Percentiles rank a stretch among this genome's conserved stretches.
Evolutionary conservation across 768 basidiomycete genomes (phyloP).

Genomic region (Mycena leptocephala): DNA sequence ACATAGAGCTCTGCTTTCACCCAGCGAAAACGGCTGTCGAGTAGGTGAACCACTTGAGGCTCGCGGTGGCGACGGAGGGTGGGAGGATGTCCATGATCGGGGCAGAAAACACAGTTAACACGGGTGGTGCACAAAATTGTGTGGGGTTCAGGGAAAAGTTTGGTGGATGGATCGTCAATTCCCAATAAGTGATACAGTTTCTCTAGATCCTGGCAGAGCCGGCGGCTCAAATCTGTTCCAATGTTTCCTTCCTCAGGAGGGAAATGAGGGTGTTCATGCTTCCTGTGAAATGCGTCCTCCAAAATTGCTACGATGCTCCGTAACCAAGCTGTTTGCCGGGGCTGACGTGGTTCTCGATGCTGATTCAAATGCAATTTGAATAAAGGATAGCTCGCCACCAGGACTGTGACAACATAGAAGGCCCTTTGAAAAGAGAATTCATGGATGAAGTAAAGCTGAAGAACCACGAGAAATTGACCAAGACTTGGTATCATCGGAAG

Average conservation of each 20-base stretch:
- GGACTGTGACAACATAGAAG: conserved; percentile 20
- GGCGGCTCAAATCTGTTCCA: not conserved
- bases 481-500: conserved; percentile 7
- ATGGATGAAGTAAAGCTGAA: conserved; percentile 5
- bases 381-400: conserved; percentile 22
- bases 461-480: conserved; percentile 15
- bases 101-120: not conserved
- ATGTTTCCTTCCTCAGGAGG: not conserved
- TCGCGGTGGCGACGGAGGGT: not conserved
- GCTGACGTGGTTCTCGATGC: conserved; percentile 8
- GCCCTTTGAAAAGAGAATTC: conserved; percentile 17
- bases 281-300: not conserved
- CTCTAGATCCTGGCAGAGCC: not conserved
- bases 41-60: not conserved
- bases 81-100: not conserved
- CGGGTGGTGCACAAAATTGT: conserved; percentile 1
- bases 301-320: not conserved
- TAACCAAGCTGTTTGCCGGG: conserved; percentile 25
- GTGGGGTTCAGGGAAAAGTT: not conserved
- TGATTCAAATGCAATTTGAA: conserved; percentile 27
- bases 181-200: not conserved
- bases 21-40: not conserved
- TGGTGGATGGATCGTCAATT: not conserved
- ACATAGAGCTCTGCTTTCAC: conserved; percentile 6
- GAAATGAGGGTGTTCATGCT: conserved; percentile 26